Conservation (phyloP, 164 flowering plant genomes). For the Protea cynaroides region DNA sequence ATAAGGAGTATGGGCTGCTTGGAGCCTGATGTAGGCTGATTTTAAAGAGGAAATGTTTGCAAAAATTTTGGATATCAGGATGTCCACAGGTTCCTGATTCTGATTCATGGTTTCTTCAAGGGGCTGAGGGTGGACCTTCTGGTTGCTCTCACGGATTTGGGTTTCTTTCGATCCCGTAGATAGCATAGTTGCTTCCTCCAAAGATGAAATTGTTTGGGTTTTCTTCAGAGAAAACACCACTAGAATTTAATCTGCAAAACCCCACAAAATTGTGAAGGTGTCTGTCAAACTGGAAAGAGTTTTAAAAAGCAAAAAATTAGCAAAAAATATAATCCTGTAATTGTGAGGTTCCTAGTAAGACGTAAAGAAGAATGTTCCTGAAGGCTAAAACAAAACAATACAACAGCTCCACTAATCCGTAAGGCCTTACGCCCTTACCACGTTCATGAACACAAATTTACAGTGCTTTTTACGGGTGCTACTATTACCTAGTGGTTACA, state of each 20-base stretch:
- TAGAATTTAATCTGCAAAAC: constrained; percentile 23
- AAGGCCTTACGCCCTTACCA: too few relatives aligned
- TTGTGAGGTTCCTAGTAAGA: too few relatives aligned
- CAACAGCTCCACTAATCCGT: too few relatives aligned
- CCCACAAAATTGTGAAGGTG: constrained; percentile 1
- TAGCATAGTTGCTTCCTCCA: constrained; percentile 67
- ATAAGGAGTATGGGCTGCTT: constrained; percentile 91
- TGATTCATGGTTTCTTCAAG: constrained; percentile 75
- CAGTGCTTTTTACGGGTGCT: too few relatives aligned
- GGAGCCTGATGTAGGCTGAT: constrained; percentile 89
- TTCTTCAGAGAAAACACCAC: constrained; percentile 24
- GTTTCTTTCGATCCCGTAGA: constrained; percentile 66
- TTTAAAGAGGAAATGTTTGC: constrained; percentile 77
- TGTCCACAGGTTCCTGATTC: constrained; percentile 70
- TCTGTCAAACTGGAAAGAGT: not conserved
- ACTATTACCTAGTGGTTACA: too few relatives aligned
- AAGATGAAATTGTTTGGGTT: constrained; percentile 15
- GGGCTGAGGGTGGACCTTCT: constrained; percentile 97
- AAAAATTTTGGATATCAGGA: constrained; percentile 68
- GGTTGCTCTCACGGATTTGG: constrained; percentile 75
- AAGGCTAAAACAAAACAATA: too few relatives aligned
- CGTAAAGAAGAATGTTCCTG: too few relatives aligned
- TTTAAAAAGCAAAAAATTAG: too few relatives aligned
- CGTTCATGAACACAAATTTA: too few relatives aligned
- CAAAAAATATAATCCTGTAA: too few relatives aligned